Evolutionary conservation across 2,329 filamentous ascomycete genomes (phyloP), one percentile per base, ranked within the genome.

Genomic region (Decorospora gaudefroyi): DNA sequence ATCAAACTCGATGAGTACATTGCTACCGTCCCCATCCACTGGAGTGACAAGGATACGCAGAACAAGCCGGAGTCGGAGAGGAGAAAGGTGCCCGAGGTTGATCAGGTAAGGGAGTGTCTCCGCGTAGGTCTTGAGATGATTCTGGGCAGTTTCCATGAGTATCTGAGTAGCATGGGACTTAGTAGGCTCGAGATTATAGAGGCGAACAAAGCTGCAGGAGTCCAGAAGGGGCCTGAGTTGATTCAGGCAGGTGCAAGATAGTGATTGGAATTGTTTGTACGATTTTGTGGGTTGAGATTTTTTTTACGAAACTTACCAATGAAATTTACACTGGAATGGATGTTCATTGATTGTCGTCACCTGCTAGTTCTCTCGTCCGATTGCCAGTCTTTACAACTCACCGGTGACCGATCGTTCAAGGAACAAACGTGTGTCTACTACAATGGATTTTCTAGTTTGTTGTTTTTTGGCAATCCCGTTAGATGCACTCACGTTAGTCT

Each of bases 141-240:
- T 4, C 59, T 96, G 23, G 67, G 73, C 8, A 82, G 79, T 15
- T 96, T 96, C 71, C 87, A 85, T 44, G 81, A 82, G 44, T 96
- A 90, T 68, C 79, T 85, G 52, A 73, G 75, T 23, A 84, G 88
- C 49, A 74, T 96, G 55, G 81, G 86, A 31, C 72, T 96, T 52
- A 85, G 77, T 26, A 76, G 79, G 49, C 78, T 79, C 42, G 91
- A 96, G 59, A 76, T 96, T 56, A 78, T 85, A 57, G 73, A 86
- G 43, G 91, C 65, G 18, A 69, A 67, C 42, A 62, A 64, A 47
- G 51, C 54, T 18, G 53, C 54, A 3, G 51, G 51, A 10, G 25
- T 36, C 4, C 43, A 34, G 13, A 61, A 44, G 17, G 50, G 38
- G 15, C 59, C 55, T 3, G 60, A 66, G 36, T 64, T 67, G 57